phyloP scores from a whole-genome alignment of 2,329 filamentous ascomycete species.

The Capronia americana region DNA sequence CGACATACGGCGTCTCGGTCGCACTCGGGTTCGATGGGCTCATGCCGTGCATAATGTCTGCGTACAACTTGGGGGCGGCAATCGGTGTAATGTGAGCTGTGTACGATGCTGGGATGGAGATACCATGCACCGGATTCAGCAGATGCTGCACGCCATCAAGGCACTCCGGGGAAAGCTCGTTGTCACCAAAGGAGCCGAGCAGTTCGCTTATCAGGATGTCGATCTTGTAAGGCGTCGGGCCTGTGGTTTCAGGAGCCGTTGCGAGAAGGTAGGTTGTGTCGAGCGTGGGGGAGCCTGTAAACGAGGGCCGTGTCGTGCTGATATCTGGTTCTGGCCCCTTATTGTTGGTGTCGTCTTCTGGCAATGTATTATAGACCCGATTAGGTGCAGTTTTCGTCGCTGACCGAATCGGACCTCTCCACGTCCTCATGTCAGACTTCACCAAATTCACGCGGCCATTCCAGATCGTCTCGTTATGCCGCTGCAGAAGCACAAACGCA shows the following conservation, averaged over 20 bases:
- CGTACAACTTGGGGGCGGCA: conserved; percentile 81
- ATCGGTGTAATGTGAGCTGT: conserved; percentile 94
- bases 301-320: conserved; percentile 38
- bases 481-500: conserved; percentile 88
- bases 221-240: conserved; percentile 54
- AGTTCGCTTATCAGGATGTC: conserved; percentile 95
- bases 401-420: conserved; percentile 73
- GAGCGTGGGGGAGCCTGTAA: conserved; percentile 60
- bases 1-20: conserved; percentile 92
- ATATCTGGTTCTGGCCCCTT: conserved; percentile 42
- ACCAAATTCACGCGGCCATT: conserved; percentile 79
- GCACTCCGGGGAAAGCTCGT: conserved; percentile 95
- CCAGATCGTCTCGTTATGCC: conserved; percentile 86
- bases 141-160: conserved; percentile 94
- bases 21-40: conserved; percentile 68
- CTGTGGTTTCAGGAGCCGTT: conserved; percentile 25
- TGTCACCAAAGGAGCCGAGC: conserved; percentile 93
- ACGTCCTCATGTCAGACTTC: conserved; percentile 96
- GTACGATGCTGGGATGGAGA: conserved; percentile 92
- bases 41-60: conserved; percentile 73
- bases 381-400: conserved; percentile 25
- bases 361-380: conserved; percentile 35
- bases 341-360: conserved; percentile 37
- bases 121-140: conserved; percentile 77
- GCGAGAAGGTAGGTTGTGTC: conserved; percentile 31